Base-by-base conservation (phyloP, 441 rosid species). In the Adansonia madagascariensis region DNA sequence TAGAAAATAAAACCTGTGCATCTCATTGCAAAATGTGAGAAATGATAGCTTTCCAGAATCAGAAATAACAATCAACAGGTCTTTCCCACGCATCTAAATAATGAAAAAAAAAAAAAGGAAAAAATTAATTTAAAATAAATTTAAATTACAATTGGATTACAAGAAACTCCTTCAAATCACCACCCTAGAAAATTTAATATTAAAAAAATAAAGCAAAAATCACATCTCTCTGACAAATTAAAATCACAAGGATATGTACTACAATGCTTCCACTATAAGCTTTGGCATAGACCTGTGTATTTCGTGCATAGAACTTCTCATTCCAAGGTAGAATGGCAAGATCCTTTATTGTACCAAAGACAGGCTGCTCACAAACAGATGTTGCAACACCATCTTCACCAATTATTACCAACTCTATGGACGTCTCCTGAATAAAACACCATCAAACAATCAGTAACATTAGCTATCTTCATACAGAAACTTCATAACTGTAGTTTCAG, bases 21-120 rank as follows among this genome's bases (percentile, higher is more conserved):
- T 94, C 83, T 94, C 98, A 85, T 86, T 93, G 89, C 91, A 87
- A 87, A 96, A 96, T 64, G 92, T 59, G 74, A 96, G 98, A 81
- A 96, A 86, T 8, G 98, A 89, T 79, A 96, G 96, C 91, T 91
- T 96, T 81, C 99, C 99, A 18, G 99, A 96, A 85, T 96, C 99
- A 85, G 99, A 96, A 83, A 88, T 82, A 79, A 89, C 94, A 83
- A 89, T 92, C 88, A 96, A 78, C 65, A 91, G 91, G 86, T 96
- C 99, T 84, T 88, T 94, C 70, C 90, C 96, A 75, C 60, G 78
- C 89, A 88, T 85, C 94, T 92, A 74, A 71, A 84, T 82, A 68
- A 71, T 79, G 66, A 78, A 77, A 78, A 74, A 62, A 53, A 46
- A 64, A 64, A 20, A 12, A 64, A 74, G 56, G 17, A 56, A 31